Evolutionary conservation across 2,329 filamentous ascomycete species (phyloP), one percentile per base, ranked within the genome.

Genomic region (Scleromitrula shiraiana): DNA sequence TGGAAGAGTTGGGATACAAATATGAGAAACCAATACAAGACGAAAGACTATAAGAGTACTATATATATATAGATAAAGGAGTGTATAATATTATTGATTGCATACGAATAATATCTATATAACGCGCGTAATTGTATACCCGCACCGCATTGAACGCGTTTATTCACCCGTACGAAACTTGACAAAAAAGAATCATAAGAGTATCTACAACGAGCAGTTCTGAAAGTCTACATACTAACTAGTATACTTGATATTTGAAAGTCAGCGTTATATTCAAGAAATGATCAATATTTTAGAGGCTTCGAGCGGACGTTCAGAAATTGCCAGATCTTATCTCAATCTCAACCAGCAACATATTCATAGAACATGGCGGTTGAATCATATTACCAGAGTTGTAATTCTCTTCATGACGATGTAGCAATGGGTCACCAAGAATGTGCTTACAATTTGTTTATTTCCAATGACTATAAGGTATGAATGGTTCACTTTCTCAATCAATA

Each of bases 1-100:
- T 94, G 19, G 75, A 78, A 53, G 84, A 94, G 56, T 70, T 95
- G 24, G 90, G 88, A 0, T 86, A 85, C 59, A 64, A 71, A 46
- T 87, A 55, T 54, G 53, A 56, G 19, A 36, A 39, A 20, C 15
- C 14, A 14, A 10, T 2, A 7, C 4, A 38, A 22, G 35, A 12
- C 17, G 10, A 14, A 14, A 3, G 9, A 22, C 4, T 17, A 38
- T 19, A 2, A 30, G 4, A 30, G 8, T 12, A 30, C n/a, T 30
- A 20, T 14, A 38, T 14, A 8, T 8, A 38, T 10, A 37, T 22
- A 23, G 33, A 14, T 12, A 24, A 22, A 38, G 10, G 10, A 12
- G 4, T 30, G 10, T 9, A 30, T 30, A 30, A 12, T n/a, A n/a
- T n/a, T n/a, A n/a, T n/a, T n/a, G n/a, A n/a, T n/a, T n/a, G n/a